Evolutionary conservation across 1,139 yeast genomes (phyloP), one percentile per base, ranked within the genome.

Genomic region (Torulaspora globosa): DNA sequence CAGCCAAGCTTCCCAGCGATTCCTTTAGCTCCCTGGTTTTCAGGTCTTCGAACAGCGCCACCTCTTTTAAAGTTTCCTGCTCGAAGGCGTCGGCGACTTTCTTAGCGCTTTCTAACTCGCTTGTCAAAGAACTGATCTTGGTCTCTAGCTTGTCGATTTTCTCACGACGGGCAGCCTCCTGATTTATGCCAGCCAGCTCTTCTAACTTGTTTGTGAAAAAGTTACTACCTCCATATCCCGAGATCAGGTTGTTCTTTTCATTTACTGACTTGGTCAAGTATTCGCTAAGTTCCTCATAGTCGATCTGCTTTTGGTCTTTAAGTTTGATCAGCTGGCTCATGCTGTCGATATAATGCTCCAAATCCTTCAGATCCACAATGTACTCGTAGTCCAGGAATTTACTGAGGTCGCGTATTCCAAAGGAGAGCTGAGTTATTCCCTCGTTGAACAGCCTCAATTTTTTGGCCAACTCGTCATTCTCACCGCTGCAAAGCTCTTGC

Each of bases 301-400:
- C 98, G 33, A 90, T 78, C 56, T 86, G 90, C 65, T 90, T 90
- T 62, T 88, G 92, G 60, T 92, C 98, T 54, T 92, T 88, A 46
- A 86, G 74, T 60, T 85, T 90, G 48, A 92, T 78, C 53, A 90
- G 70, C 49, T 77, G 79, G 55, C 88, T 85, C 56, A 92, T 74
- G 27, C 92, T 80, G 34, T 78, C 74, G 43, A 90, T 82, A 60
- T 89, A 92, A 67, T 86, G 90, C 53, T 92, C 88, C 68, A 94
- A 76, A 65, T 92, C 97, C 55, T 86, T 83, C 54, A 92, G 70
- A 4, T 95, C 80, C 2, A 88, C 87, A 46, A 89, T 72, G 58
- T 88, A 92, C 36, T 88, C 83, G 54, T 82, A 86, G 59, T 92
- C 97, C 43, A 87, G 73, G 54, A 79, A 80, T 41, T 79, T 79